Evolutionary conservation across 2,329 filamentous ascomycete genomes (phyloP), one percentile per base, ranked within the genome.

Genomic region (Diaporthe sp.): DNA sequence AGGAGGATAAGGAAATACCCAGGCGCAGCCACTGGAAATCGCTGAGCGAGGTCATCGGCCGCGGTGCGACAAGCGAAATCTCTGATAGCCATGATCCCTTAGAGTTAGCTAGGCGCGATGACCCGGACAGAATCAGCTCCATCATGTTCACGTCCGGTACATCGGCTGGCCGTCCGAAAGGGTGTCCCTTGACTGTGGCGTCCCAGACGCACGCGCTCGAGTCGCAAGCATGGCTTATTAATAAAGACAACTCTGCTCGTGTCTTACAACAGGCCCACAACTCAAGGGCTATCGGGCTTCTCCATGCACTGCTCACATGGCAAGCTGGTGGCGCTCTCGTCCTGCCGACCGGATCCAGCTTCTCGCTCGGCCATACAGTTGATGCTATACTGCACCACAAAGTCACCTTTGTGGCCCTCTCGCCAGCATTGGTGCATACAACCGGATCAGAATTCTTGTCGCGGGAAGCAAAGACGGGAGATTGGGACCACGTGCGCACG

Each of bases 281-380:
- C 17, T 60, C 57, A 22, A 60, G 34, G 57, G 57, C 57, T 22
- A 60, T 60, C 34, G 57, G 31, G 12, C 20, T 57, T 8, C 44
- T 55, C 49, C 67, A 71, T 31, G 22, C 51, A 39, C 67, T 71
- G 31, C 34, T 42, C 42, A 51, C 42, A n/a, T 60, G 57, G 57
- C 57, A 60, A 22, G 57, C 57, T 39, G 57, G 57, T 1, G 57
- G 57, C 22, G 34, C 57, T 20, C 34, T 60, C 10, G 34, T 60
- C 20, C 10, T 60, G 57, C 57, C 57, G 34, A 60, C 57, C 57
- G 57, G 57, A n/a, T 60, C 57, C 37, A 60, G 57, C 57, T 60
- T 60, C 22, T 60, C 57, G 12, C 57, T 60, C 34, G 20, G 20
- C 22, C 57, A 60, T 22, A 60, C 57, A 60, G 57, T 60, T 60